These are phyloP conservation scores for Dalbergia cochinchinensis DNA, from an alignment of 306 rosid genomes.

Conservation along the genomic window DNA sequence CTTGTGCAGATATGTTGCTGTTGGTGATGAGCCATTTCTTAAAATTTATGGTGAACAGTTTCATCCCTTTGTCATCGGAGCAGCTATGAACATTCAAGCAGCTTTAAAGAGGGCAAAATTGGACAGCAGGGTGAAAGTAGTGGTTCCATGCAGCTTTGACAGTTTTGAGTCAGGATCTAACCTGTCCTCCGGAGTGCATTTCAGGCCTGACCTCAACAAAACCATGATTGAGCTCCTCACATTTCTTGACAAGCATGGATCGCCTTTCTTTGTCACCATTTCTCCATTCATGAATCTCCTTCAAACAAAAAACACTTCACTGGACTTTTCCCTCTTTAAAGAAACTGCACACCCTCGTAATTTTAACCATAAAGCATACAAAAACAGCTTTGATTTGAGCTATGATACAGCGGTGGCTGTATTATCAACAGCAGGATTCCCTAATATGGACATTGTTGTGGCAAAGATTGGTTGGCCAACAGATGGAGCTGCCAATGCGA, in stretches of 20 bases:
- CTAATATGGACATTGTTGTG: slow-evolving; percentile 71
- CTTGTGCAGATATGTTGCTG: slow-evolving; percentile 81
- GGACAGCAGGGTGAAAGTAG: slow-evolving; percentile 79
- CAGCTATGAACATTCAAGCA: slow-evolving; percentile 74
- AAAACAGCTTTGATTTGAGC: slow-evolving; percentile 81
- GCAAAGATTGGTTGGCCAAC: slow-evolving; percentile 98
- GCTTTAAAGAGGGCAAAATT: slow-evolving; percentile 74
- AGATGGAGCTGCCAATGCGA: slow-evolving; percentile 83
- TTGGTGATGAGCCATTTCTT: slow-evolving; percentile 92
- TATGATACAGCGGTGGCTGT: slow-evolving; percentile 71
- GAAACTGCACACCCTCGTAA: slow-evolving; percentile 69
- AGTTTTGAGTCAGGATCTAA: slow-evolving; percentile 68
- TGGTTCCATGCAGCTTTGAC: slow-evolving; percentile 93
- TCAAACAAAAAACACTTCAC: slow-evolving; percentile 78
- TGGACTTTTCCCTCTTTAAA: slow-evolving; percentile 76
- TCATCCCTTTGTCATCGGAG: slow-evolving; percentile 78
- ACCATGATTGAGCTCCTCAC: slow-evolving; percentile 84
- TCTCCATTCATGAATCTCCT: slow-evolving; percentile 70
- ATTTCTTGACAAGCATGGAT: slow-evolving; percentile 72
- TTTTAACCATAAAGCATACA: slow-evolving; percentile 69
- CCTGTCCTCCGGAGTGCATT: slow-evolving; percentile 70
- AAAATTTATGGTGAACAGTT: slow-evolving; percentile 76
- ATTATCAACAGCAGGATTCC: slow-evolving; percentile 69
- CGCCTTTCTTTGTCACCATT: slow-evolving; percentile 85
- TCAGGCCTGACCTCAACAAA: slow-evolving; percentile 79